Evolutionary conservation across 192 early-diverging fungal species (phyloP).

Genomic region (Mortierella claussenii): DNA sequence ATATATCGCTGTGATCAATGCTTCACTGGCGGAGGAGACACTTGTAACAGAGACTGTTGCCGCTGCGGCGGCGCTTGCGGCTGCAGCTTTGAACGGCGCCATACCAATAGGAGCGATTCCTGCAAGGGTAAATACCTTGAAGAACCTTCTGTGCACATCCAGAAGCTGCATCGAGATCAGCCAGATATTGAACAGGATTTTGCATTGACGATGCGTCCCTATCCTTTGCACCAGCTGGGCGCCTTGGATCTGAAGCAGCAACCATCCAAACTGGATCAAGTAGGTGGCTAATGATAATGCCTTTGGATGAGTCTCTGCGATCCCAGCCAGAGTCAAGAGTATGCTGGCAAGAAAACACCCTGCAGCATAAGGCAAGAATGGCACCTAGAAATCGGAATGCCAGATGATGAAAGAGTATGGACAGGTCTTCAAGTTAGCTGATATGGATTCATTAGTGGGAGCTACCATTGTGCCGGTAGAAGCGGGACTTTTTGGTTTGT

Average conservation of each 20-base stretch:
- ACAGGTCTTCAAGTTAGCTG: too few relatives aligned
- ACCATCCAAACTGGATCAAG: constrained; percentile 40
- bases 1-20: too few relatives aligned
- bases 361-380: constrained; percentile 35
- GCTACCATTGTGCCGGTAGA: too few relatives aligned
- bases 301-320: constrained; percentile 42
- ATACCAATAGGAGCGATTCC: neutral
- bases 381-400: too few relatives aligned
- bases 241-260: constrained; percentile 39
- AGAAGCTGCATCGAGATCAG: constrained; percentile 22
- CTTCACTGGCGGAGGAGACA: too few relatives aligned
- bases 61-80: too few relatives aligned
- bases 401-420: too few relatives aligned
- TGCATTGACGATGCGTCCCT: constrained; percentile 17
- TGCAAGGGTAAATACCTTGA: constrained; percentile 4
- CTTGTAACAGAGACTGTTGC: too few relatives aligned
- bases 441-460: too few relatives aligned
- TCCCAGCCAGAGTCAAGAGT: constrained; percentile 42
- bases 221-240: constrained; percentile 19
- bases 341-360: constrained; percentile 44
- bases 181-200: constrained; percentile 33
- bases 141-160: constrained; percentile 33
- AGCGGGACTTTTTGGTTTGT: too few relatives aligned
- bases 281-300: constrained; percentile 32
- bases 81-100: too few relatives aligned